Evolutionary conservation across 805 yeast species (phyloP), one percentile per base, ranked within the genome.

Genomic region (Ogataea methanolica): DNA sequence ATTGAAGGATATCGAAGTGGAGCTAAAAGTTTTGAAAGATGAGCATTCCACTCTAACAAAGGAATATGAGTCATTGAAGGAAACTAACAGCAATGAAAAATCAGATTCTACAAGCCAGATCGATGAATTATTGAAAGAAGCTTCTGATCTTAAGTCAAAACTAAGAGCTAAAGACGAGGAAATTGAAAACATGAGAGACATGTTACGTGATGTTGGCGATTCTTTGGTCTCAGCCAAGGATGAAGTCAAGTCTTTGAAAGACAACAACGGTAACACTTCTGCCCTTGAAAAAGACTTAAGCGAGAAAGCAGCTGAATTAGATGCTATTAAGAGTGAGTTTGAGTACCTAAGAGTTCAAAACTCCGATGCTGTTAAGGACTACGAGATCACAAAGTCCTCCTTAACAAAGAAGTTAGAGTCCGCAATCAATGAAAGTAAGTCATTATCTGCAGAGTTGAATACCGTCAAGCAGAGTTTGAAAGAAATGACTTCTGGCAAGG

Each of bases 191-290:
- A 71, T 86, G 44, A 78, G 82, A 57, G 97, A 89, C 48, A 87
- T 85, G 88, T 63, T 91, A 45, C 76, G 76, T 52, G 81, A 78
- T 47, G 74, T 90, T 26, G 97, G 97, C 1, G 79, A 86, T 57
- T 95, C 88, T 43, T 70, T 90, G 7, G 95, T 90, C 1, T 75
- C 78, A 5, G 79, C 89, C 0, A 80, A 77, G 53, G 88, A 85
- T 41, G 68, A 78, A 45, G 44, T 82, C 19, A 83, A 84, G 55
- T 62, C 58, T 4, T 33, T 64, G 17, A 61, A 58, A n/a, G 51
- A 46, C 22, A 11, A 61, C 43, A 43, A 43, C 15, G 35, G 35
- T 29, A 31, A 17, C 8, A 16, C 17, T 4, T 39, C 41, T n/a
- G 34, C 33, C 21, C 11, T 22, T 6, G 47, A 43, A 29, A 31